A percentile compares a stretch with the other conserved stretches of the same genome.
Evolutionary conservation across 257 asterid genomes (phyloP).

Genomic region (Solanum bulbocastanum): DNA sequence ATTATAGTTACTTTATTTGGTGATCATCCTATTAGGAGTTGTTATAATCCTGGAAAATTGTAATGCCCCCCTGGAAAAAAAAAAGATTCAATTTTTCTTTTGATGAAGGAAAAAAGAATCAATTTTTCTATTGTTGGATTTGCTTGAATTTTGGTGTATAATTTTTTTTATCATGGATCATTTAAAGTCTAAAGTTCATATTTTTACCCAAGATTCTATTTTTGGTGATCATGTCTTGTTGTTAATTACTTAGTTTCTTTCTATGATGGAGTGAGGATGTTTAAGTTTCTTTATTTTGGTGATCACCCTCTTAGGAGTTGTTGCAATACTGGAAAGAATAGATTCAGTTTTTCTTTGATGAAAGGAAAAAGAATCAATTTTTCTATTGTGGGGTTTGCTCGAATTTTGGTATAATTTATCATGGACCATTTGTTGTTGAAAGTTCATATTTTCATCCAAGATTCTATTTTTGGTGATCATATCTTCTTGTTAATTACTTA

Average conservation of each 20-base stretch:
- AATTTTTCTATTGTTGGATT: background rate
- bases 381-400: background rate
- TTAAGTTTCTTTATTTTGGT: background rate
- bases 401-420: background rate
- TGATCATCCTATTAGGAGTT: background rate
- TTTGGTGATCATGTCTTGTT: background rate
- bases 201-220: background rate
- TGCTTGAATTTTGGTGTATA: background rate
- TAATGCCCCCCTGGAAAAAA: background rate
- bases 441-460: background rate
- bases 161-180: background rate
- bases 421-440: background rate
- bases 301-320: background rate
- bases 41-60: background rate
- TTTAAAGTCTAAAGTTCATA: background rate
- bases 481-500: background rate
- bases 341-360: background rate
- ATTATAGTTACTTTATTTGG: background rate
- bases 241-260: background rate
- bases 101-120: background rate
- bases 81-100: background rate
- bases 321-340: background rate
- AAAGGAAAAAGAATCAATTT: background rate
- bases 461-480: background rate
- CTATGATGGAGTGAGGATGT: background rate